A percentile compares a stretch with the other conserved stretches of the same genome.
These are phyloP conservation scores for Colletotrichum eleusines DNA, from an alignment of 2,329 filamentous ascomycete genomes.

Conservation along the genomic window DNA sequence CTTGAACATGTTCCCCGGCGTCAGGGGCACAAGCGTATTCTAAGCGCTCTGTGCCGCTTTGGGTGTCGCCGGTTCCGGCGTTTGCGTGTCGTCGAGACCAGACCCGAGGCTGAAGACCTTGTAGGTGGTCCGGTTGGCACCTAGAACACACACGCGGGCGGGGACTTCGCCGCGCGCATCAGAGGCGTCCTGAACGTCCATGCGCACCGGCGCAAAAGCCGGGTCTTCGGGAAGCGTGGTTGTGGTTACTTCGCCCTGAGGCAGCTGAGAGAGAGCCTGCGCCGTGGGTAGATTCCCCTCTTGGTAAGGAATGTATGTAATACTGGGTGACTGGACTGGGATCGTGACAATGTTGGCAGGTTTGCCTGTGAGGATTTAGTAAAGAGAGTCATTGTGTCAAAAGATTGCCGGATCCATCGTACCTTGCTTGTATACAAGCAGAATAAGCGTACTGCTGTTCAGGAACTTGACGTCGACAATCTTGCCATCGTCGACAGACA, in stretches of 20 bases:
- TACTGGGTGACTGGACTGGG: slow-evolving; percentile 52
- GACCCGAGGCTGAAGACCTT: slow-evolving; percentile 58
- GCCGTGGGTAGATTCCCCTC: slow-evolving; percentile 38
- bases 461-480: slow-evolving; percentile 77
- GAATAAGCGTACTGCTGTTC: slow-evolving; percentile 69
- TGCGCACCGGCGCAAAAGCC: slow-evolving; percentile 58
- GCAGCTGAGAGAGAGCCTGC: background rate
- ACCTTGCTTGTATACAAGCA: slow-evolving; percentile 65
- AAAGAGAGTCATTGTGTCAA: slow-evolving; percentile 2
- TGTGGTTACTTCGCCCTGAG: background rate
- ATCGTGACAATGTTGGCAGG: slow-evolving; percentile 49
- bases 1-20: slow-evolving; percentile 40
- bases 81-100: background rate
- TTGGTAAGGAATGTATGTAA: slow-evolving; percentile 55
- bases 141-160: slow-evolving; percentile 63
- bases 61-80: slow-evolving; percentile 11
- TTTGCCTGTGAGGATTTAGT: slow-evolving; percentile 44
- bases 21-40: slow-evolving; percentile 31
- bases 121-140: slow-evolving; percentile 60
- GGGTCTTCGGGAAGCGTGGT: slow-evolving; percentile 44
- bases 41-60: slow-evolving; percentile 13
- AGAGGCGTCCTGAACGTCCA: slow-evolving; percentile 64
- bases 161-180: slow-evolving; percentile 61
- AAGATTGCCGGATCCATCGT: slow-evolving; percentile 18
- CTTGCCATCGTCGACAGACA: slow-evolving; percentile 57